Evolutionary conservation across 2,329 filamentous ascomycete genomes (phyloP), one percentile per base, ranked within the genome.

Genomic region (Parafenestella ontariensis): DNA sequence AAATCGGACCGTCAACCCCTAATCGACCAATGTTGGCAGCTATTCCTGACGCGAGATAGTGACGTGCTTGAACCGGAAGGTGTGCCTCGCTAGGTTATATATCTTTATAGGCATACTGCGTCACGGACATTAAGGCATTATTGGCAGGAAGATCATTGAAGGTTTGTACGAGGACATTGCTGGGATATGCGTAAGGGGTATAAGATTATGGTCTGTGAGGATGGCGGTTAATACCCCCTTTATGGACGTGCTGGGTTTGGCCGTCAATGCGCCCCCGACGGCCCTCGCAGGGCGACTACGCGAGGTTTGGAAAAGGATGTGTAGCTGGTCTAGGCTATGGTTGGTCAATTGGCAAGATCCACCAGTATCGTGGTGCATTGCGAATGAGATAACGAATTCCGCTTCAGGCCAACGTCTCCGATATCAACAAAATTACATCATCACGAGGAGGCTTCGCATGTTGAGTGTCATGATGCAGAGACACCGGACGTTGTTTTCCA

Each of bases 401-500:
- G 10, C 18, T 18, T 8, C 4, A 8, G 7, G 7, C 36, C 11
- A 24, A 15, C 7, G 21, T 13, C 5, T 40, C 15, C 36, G 18
- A 40, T 40, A 33, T 28, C 7, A n/a, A 20, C 23, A 36, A 49
- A 3, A 31, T 24, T 20, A 23, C 13, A 20, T 15, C 18, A 42
- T 41, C 37, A 34, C 28, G 42, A 26, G n/a, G 6, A 39, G 8
- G 18, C 7, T 18, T 37, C 31, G 36, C 36, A 11, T n/a, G 15
- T 42, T 10, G n/a, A 23, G 20, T 28, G 24, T 23, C 24, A 20
- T 26, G 24, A 29, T n/a, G 24, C 15, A 37, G 39, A 52, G 46
- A 51, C 48, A 52, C 57, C 51, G 48, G 61, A 58, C 43, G 53
- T 61, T 58, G 57, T 64, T 69, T 68, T 69, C 63, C 67, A 65